Evolutionary conservation across 345 rosid species (phyloP), one percentile per base, ranked within the genome.

Genomic region (Ceriops tagal): DNA sequence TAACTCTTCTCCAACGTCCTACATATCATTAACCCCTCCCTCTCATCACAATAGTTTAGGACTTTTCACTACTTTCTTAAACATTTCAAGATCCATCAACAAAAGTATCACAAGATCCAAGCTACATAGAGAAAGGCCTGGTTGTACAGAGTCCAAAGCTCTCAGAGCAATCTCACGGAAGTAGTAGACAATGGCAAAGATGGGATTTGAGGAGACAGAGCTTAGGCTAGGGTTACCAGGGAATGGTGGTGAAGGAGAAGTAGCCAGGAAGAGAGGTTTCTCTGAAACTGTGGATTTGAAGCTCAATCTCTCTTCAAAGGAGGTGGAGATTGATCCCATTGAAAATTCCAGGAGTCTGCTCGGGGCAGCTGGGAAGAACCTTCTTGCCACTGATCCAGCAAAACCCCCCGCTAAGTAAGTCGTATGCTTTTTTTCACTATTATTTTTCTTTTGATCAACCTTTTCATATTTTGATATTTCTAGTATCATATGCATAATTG

Each of bases 181-280:
- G 83, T 71, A 20, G 80, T 71, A 20, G 80, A 43, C 66, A 73
- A 74, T 24, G 64, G 68, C 22, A 72, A 83, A 79, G 60, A 79
- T 89, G 80, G 81, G 78, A 24, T 72, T 82, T 53, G 87, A 79
- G 46, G 97, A 85, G 79, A 89, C 96, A 16, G 97, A 92, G 77
- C 84, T 92, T 62, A 83, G 90, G 81, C 88, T 92, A 52, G 96
- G 97, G 66, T 73, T 92, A 71, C 93, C 96, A 1, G 96, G 91
- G 3, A 81, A 70, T 52, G 71, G 72, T 22, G 62, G 71, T 74
- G 75, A 68, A 66, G 77, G 28, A 68, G 87, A 49, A 0, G 80
- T 73, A 15, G 75, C 71, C 22, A 83, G 85, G 80, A 92, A 92
- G 78, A 88, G 93, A 86, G 87, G 83, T 4, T 92, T 85, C 78